A percentile compares a stretch with the other conserved stretches of the same genome.
Evolutionary conservation across 805 yeast genomes (phyloP).

Genomic region (Grigorovia jiainica): DNA sequence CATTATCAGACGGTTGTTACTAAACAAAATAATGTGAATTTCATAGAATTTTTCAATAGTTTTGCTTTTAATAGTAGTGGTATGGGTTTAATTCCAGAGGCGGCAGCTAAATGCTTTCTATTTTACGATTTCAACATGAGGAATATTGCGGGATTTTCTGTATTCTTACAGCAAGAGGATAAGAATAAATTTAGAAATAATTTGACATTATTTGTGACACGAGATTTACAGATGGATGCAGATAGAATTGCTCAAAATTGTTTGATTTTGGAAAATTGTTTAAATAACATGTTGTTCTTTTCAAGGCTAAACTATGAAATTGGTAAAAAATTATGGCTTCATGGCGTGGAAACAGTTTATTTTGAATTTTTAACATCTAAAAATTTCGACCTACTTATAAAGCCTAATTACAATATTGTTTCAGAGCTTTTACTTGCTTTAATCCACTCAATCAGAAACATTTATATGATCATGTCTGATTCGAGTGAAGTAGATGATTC

Average conservation of each 20-base stretch:
- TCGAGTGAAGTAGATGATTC: constrained; percentile 6
- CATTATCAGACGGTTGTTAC: background rate
- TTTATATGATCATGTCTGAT: constrained; percentile 16
- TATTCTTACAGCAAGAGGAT: constrained; percentile 23
- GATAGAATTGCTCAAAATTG: constrained; percentile 15
- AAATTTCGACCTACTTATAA: constrained; percentile 16
- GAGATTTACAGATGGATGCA: background rate
- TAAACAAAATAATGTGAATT: constrained; percentile 15
- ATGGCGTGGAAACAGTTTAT: constrained; percentile 14
- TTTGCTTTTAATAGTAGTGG: constrained; percentile 23
- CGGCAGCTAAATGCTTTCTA: constrained; percentile 18
- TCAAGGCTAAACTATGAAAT: constrained; percentile 16
- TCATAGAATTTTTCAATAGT: constrained; percentile 22
- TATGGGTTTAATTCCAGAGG: constrained; percentile 24
- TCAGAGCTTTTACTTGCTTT: constrained; percentile 26
- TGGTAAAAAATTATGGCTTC: constrained; percentile 20
- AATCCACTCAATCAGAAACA: constrained; percentile 27
- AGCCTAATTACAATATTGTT: constrained; percentile 21
- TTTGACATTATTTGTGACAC: background rate
- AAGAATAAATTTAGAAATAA: constrained; percentile 19
- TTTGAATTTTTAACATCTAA: constrained; percentile 17
- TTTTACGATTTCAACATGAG: constrained; percentile 23
- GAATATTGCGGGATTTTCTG: constrained; percentile 15
- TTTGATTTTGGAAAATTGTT: constrained; percentile 19
- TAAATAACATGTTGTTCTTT: constrained; percentile 24